Conservation (phyloP, 2,329 filamentous ascomycete genomes). For the Lasiodiplodia theobromae region DNA sequence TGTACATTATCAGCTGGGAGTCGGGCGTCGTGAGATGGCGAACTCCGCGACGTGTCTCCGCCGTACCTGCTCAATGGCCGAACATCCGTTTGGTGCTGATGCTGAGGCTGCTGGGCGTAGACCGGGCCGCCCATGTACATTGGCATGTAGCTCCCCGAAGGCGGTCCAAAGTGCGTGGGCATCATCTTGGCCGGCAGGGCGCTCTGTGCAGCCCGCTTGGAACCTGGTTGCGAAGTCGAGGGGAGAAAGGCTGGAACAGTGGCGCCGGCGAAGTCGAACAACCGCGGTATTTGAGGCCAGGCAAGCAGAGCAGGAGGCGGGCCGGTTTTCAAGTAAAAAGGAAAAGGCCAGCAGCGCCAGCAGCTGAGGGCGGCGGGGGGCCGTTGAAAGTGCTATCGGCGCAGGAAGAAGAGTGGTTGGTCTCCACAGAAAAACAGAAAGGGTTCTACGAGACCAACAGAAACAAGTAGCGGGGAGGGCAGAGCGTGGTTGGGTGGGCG, state of each 20-base stretch:
- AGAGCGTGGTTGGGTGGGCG: slow-evolving; percentile 11
- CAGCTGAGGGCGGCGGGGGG: neutral
- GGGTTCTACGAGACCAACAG: neutral
- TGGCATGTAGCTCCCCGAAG: neutral
- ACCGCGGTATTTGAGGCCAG: slow-evolving; percentile 8
- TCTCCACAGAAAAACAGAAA: slow-evolving; percentile 2
- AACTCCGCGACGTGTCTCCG: slow-evolving; percentile 18
- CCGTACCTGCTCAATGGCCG: slow-evolving; percentile 28
- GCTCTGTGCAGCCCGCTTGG: neutral
- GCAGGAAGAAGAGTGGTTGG: neutral
- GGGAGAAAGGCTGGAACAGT: neutral
- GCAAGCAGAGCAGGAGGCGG: neutral
- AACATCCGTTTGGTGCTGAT: neutral
- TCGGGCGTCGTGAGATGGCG: slow-evolving; percentile 27
- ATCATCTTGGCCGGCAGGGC: slow-evolving; percentile 2
- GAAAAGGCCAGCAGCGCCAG: neutral
- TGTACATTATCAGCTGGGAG: slow-evolving; percentile 28
- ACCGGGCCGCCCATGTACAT: neutral
- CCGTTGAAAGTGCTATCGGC: slow-evolving; percentile 11
- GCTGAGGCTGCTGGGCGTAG: slow-evolving; percentile 13
- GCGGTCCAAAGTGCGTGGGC: neutral
- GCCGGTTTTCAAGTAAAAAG: neutral
- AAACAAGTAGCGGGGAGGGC: neutral
- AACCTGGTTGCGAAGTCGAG: neutral
- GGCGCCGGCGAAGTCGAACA: neutral